Evolutionary conservation across 1,284 basidiomycete species (phyloP).

Genomic region (Boletus hoseneyae): DNA sequence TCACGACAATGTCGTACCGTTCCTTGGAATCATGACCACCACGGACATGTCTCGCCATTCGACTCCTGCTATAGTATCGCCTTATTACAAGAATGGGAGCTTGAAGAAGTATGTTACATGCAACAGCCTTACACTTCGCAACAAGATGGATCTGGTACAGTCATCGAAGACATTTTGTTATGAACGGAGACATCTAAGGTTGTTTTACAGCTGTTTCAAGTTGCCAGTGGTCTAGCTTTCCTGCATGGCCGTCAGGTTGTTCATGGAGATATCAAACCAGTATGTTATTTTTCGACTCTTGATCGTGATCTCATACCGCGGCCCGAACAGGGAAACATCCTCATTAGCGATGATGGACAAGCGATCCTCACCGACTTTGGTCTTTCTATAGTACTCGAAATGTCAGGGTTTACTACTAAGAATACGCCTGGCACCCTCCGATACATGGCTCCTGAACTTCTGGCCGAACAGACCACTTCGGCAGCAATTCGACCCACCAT

Average conservation of each 20-base stretch:
- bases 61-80: slow-evolving; percentile 28
- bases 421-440: slow-evolving; percentile 27
- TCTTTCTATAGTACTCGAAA: slow-evolving; percentile 29
- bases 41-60: slow-evolving; percentile 21
- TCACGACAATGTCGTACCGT: slow-evolving; percentile 28
- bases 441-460: slow-evolving; percentile 31
- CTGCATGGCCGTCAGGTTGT: slow-evolving; percentile 20
- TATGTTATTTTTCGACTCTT: slow-evolving; percentile 18
- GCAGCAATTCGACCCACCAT: slow-evolving; percentile 18
- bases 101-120: slow-evolving; percentile 18
- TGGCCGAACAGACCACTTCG: slow-evolving; percentile 10
- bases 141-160: slow-evolving; percentile 24
- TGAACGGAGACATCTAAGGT: not conserved
- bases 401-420: slow-evolving; percentile 29
- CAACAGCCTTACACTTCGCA: slow-evolving; percentile 4
- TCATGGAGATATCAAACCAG: slow-evolving; percentile 32
- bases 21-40: slow-evolving; percentile 21
- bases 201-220: slow-evolving; percentile 18
- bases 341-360: slow-evolving; percentile 22
- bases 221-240: slow-evolving; percentile 25
- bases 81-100: slow-evolving; percentile 25
- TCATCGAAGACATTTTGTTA: not conserved
- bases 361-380: slow-evolving; percentile 32
- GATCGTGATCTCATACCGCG: not conserved
- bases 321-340: slow-evolving; percentile 25